Conservation (phyloP, 2,329 filamentous ascomycete species). For the Trichoderma semiorbis region DNA sequence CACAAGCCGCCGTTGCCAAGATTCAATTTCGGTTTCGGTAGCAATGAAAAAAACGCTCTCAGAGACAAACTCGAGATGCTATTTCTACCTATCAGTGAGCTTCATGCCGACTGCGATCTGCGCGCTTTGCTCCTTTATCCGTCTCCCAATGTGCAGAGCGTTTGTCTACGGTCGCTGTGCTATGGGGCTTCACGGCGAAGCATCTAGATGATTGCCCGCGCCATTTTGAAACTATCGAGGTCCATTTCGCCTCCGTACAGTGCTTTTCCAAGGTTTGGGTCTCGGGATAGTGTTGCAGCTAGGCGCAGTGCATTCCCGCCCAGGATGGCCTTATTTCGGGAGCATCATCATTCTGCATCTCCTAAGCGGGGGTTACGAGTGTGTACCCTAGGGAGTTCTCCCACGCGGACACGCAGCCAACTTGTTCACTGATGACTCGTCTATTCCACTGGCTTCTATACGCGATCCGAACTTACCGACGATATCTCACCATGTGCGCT, state of each 20-base stretch:
- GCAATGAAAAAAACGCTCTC: not conserved
- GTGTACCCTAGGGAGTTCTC: not conserved
- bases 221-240: not conserved
- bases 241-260: constrained; percentile 12
- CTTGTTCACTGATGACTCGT: not conserved
- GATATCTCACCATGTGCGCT: not conserved
- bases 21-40: not conserved
- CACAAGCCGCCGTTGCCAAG: not conserved
- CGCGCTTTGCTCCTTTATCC: not conserved
- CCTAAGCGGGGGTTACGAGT: not conserved
- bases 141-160: not conserved
- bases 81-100: not conserved
- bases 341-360: not conserved
- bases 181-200: not conserved
- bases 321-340: not conserved
- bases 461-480: not conserved
- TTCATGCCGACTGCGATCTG: not conserved
- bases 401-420: not conserved
- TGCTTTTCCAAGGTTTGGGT: not conserved
- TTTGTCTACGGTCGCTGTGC: not conserved
- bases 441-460: not conserved
- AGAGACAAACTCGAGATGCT: not conserved
- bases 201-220: not conserved
- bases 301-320: not conserved
- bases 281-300: not conserved